Evolutionary conservation across 2,329 filamentous ascomycete genomes (phyloP).

Genomic region (Arthrobotrys musiformis): DNA sequence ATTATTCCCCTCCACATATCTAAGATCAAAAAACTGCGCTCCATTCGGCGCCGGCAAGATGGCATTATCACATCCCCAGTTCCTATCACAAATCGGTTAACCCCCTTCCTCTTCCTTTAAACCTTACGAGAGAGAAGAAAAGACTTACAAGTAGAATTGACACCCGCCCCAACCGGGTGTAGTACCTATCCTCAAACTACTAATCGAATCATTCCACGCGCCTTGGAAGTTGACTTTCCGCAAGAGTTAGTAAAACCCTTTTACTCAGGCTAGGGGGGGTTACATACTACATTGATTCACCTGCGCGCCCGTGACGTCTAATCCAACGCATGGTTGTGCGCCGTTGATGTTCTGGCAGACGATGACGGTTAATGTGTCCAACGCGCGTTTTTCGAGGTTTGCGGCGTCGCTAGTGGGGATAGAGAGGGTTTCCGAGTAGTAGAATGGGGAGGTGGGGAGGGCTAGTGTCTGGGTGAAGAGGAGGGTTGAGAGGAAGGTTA

Average conservation of each 20-base stretch:
- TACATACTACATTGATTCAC: slow-evolving; percentile 12
- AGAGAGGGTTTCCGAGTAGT: neutral
- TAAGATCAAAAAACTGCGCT: neutral
- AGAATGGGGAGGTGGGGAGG: neutral
- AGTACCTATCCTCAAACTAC: slow-evolving; percentile 9
- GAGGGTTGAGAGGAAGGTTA: neutral
- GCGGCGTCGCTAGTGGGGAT: neutral
- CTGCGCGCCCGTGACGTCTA: slow-evolving; percentile 3
- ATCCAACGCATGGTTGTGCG: neutral
- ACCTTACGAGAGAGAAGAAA: neutral
- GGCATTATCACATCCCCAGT: neutral
- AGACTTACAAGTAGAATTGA: slow-evolving; percentile 2
- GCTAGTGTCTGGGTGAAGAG: neutral
- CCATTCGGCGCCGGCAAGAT: slow-evolving; percentile 14
- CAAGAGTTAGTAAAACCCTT: neutral
- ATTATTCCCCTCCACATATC: slow-evolving; percentile 9
- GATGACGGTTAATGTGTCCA: neutral
- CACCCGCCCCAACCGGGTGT: slow-evolving; percentile 12
- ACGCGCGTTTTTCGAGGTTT: neutral
- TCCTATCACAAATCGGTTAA: neutral
- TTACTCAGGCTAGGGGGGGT: no score
- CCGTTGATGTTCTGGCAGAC: slow-evolving; percentile 11
- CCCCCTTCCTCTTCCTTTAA: no score
- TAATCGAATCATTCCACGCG: slow-evolving; percentile 12
- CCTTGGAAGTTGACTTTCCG: slow-evolving; percentile 16